Evolutionary conservation across 257 asterid genomes (phyloP), one percentile per base, ranked within the genome.

Genomic region (Osmanthus fragrans): DNA sequence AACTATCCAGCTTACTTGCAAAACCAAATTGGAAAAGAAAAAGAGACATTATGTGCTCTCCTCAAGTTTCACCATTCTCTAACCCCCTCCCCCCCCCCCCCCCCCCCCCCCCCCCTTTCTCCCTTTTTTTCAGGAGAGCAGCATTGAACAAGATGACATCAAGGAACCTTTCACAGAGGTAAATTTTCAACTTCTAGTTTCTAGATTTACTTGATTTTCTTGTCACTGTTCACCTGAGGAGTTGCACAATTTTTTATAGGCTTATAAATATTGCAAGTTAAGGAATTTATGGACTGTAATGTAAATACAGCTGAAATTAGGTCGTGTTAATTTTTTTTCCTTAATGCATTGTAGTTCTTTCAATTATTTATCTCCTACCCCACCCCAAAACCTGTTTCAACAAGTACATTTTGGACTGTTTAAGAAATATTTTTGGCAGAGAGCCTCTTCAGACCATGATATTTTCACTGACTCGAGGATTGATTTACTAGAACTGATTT

Each of bases 91-190:
- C 47, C 47, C 1, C 3, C 3, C 2, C 0, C 8, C 42, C 42
- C 11, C 42, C n/a, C n/a, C n/a, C n/a, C 40, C 40, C 13, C 3
- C 15, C 13, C 45, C 13, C 45, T 13, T 2, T 15, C 8, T 18
- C 2, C 69, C 21, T 75, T 85, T 83, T 78, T 85, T 83, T 60
- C 94, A 92, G 99, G 99, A 96, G 85, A 96, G 99, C 86, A 96
- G 98, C 82, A 86, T 92, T 40, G 99, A 96, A 83, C 91, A 94
- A 79, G 99, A 96, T 83, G 96, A 96, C 82, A 81, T 96, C 81
- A 89, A 88, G 86, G 97, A 93, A 29, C 99, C 99, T 76, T 96
- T 96, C 83, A 92, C 97, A 0, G 98, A 96, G 99, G 99, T 96
- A 92, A 75, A 70, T 47, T 76, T 56, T 56, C 74, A 40, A 33